Evolutionary conservation across 1,139 yeast species (phyloP).

Genomic region (Diutina catenulata): DNA sequence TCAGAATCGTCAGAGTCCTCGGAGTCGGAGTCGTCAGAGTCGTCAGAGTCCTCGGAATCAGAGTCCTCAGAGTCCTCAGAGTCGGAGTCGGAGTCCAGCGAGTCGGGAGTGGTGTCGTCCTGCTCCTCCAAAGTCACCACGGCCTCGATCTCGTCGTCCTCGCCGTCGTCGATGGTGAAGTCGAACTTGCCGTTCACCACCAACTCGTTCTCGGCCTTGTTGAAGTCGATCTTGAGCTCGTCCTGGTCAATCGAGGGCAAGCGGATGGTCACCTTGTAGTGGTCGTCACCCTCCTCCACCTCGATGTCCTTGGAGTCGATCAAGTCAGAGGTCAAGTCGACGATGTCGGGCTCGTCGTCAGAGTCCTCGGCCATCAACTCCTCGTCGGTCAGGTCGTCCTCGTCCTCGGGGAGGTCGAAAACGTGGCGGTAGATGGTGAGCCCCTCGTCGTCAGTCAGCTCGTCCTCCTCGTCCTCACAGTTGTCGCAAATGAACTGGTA

Average conservation of each 20-base stretch:
- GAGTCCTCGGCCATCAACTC: constrained; percentile 10
- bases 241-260: constrained; percentile 34
- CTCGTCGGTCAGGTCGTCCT: constrained; percentile 13
- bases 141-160: constrained; percentile 12
- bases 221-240: constrained; percentile 30
- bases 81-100: constrained; percentile 9
- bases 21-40: constrained; percentile 9
- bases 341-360: constrained; percentile 26
- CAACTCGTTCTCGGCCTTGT: constrained; percentile 32
- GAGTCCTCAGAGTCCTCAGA: constrained; percentile 9
- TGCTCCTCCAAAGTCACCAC: constrained; percentile 8
- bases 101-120: constrained; percentile 9
- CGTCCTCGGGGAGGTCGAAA: constrained; percentile 11
- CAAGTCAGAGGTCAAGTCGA: constrained; percentile 33
- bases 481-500: constrained; percentile 8
- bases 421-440: constrained; percentile 5
- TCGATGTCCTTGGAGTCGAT: constrained; percentile 36
- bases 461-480: constrained; percentile 28
- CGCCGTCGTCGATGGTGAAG: constrained; percentile 16
- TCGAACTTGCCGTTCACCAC: constrained; percentile 31
- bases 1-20: constrained; percentile 8
- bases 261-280: constrained; percentile 31
- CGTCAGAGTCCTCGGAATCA: constrained; percentile 11
- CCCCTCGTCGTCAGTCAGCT: constrained; percentile 14
- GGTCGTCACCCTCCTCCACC: constrained; percentile 27